Evolutionary conservation across 768 basidiomycete species (phyloP).

Genomic region (Calocera cornea): DNA sequence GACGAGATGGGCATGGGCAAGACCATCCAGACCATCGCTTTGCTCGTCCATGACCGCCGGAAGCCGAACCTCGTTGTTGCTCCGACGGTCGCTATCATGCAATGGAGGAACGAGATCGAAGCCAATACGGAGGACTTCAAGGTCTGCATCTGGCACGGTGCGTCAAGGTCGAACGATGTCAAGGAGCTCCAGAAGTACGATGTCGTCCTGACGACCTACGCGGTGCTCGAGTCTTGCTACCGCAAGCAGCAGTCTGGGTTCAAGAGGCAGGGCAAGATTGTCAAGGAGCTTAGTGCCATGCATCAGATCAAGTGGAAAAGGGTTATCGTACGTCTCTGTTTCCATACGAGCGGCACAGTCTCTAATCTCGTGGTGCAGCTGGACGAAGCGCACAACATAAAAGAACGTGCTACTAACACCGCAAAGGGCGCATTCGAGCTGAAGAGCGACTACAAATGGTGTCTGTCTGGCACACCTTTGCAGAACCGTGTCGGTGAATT

Average conservation of each 20-base stretch:
- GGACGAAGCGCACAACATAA: conserved; percentile 97
- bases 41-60: conserved; percentile 62
- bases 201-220: conserved; percentile 79
- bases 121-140: conserved; percentile 72
- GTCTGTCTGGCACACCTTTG: conserved; percentile 88
- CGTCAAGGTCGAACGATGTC: conserved; percentile 49
- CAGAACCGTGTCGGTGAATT: conserved; percentile 98
- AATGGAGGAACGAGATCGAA: conserved; percentile 92
- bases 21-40: conserved; percentile 90
- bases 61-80: conserved; percentile 89
- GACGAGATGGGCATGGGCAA: conserved; percentile 96
- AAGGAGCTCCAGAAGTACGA: conserved; percentile 70
- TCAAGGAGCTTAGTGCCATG: conserved; percentile 78
- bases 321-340: conserved; percentile 41
- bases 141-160: conserved; percentile 87
- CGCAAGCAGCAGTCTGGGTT: conserved; percentile 88
- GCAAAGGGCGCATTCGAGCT: conserved; percentile 95
- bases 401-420: conserved; percentile 86
- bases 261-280: conserved; percentile 64
- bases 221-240: conserved; percentile 83
- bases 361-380: conserved; percentile 34
- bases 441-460: conserved; percentile 73
- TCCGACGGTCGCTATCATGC: conserved; percentile 42
- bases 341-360: neutral
- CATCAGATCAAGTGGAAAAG: conserved; percentile 79